These are phyloP conservation scores for Basidiobolus meristosporus DNA, from an alignment of 371 early-diverging fungal genomes.

Conservation along the genomic window DNA sequence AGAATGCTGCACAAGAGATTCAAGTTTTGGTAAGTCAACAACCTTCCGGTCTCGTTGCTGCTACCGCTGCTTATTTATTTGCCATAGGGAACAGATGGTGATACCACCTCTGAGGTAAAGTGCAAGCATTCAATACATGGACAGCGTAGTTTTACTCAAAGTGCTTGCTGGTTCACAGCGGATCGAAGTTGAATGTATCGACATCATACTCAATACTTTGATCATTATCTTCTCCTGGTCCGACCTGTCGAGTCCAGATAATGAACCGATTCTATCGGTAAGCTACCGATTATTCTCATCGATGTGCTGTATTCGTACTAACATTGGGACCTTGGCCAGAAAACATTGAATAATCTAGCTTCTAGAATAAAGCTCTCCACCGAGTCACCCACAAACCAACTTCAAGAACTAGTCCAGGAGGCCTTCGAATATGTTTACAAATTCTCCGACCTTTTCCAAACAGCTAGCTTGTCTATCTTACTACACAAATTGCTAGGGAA, in stretches of 20 bases:
- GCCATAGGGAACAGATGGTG: no score
- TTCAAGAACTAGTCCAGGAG: slow-evolving; percentile 5
- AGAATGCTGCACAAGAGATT: no score
- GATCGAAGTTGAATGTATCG: slow-evolving; percentile 8
- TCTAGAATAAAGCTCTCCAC: slow-evolving; percentile 6
- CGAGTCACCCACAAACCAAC: slow-evolving; percentile 2
- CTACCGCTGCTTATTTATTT: no score
- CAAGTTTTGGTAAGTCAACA: no score
- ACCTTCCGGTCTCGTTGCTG: no score
- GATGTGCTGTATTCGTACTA: no score
- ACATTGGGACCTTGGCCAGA: no score
- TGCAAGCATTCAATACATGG: background rate
- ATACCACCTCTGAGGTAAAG: background rate
- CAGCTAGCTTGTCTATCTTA: slow-evolving; percentile 6
- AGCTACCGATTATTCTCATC: no score
- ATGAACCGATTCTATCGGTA: slow-evolving; percentile 9
- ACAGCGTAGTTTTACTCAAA: no score
- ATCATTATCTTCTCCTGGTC: slow-evolving; percentile 27
- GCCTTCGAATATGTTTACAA: slow-evolving; percentile 15
- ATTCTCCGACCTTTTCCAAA: slow-evolving; percentile 11
- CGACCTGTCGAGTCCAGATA: slow-evolving; percentile 22
- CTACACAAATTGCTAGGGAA: slow-evolving; percentile 5
- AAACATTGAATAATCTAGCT: slow-evolving; percentile 1
- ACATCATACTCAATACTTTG: slow-evolving; percentile 19
- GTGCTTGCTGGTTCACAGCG: no score